Percentiles rank a stretch among this genome's conserved stretches.
Evolutionary conservation across 179 eudicot species (phyloP).

Genomic region (Heliamphora pulchella): DNA sequence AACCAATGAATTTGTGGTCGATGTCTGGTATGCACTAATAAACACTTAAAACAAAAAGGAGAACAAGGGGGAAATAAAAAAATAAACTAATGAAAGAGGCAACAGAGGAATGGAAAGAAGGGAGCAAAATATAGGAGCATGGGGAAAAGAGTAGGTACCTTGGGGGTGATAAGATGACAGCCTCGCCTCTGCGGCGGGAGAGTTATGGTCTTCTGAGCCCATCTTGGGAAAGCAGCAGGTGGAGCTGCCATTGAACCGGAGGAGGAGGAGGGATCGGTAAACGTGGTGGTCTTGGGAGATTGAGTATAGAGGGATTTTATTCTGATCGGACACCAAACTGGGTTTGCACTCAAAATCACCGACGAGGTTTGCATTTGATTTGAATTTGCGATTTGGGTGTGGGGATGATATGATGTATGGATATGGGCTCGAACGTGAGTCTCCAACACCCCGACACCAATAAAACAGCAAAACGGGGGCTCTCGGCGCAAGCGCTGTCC

Average conservation of each 20-base stretch:
- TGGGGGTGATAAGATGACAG: conserved; percentile 81
- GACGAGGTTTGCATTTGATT: conserved; percentile 25
- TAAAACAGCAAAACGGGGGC: no score
- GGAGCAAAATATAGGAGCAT: not conserved
- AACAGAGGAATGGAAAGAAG: not conserved
- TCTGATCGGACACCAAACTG: conserved; percentile 12
- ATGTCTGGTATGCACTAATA: not conserved
- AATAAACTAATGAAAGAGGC: not conserved
- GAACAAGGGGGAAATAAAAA: not conserved
- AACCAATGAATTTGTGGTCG: not conserved
- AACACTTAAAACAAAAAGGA: not conserved
- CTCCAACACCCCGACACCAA: no score
- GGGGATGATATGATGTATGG: no score
- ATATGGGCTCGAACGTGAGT: no score
- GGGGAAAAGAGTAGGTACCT: conserved; percentile 29
- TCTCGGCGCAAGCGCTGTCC: no score
- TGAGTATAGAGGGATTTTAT: conserved; percentile 21
- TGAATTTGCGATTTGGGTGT: not conserved
- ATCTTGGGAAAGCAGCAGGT: conserved; percentile 44
- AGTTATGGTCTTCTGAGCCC: conserved; percentile 88
- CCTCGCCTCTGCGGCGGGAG: conserved; percentile 81
- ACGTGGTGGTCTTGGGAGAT: not conserved
- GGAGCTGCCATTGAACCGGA: conserved; percentile 34
- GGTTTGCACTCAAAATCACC: conserved; percentile 20
- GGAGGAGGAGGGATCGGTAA: conserved; percentile 10